Evolutionary conservation across 139 green algal genomes (phyloP), one percentile per base, ranked within the genome.

Genomic region (Pseudopediastrum boryanum): DNA sequence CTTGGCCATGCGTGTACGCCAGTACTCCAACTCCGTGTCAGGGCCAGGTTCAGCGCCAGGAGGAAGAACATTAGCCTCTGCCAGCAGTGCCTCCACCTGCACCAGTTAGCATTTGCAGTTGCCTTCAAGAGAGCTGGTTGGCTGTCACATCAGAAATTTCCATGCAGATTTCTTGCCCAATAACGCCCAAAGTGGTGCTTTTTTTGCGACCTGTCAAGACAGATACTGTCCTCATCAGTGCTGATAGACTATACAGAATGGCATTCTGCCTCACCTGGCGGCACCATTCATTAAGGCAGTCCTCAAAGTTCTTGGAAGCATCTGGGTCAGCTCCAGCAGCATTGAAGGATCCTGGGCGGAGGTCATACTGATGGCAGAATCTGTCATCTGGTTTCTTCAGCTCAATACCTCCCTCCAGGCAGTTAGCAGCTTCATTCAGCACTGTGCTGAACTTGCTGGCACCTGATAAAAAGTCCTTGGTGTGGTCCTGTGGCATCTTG

Each of bases 21-120:
- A 98, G 86, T 92, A 95, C 75, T 95, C 87, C 7, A 97, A 84
- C 91, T 98, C 94, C 27, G 89, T 92, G 78, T 95, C 89, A 10
- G 94, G 94, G 1, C 94, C 94, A 51, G 83, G 85, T 75, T 93
- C 86, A 35, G 90, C 87, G 25, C 75, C 83, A 44, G 74, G 35
- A 38, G 73, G 59, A 5, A 39, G 1, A 9, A 12, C 35, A 21
- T 65, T 42, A 1, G 29, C 59, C 36, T 78, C 74, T 0, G 7
- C 27, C 59, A 91, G 74, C 77, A 85, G 42, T 5, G 44, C 77
- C 50, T 90, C 87, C 43, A 86, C 51, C 66, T 82, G 65, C 43
- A 61, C 50, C 29, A 46, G 48, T 81, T 13, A 29, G 68, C 46
- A 63, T 31, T 9, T 56, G 63, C 16, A 62, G 25, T 77, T 25